Base-by-base conservation (phyloP, 257 asterid genomes). In the Prunella vulgaris region DNA sequence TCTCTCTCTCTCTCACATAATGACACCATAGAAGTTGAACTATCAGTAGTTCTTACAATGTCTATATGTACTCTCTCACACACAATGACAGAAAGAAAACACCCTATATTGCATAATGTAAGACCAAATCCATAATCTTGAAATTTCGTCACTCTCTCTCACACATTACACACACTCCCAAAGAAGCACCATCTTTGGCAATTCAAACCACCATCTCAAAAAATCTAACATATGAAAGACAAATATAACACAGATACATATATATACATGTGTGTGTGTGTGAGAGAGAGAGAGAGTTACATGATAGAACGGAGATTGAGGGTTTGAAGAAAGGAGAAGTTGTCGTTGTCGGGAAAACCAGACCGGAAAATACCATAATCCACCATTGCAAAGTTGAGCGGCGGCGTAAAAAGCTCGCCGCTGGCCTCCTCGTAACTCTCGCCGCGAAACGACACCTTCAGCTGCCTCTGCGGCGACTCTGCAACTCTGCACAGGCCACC, bases 381-480 rank as follows among this genome's bases (percentile, higher is more conserved):
- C 61, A 90, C 97, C 84, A 90, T 82, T 25, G 95, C 81, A 27
- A 90, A 90, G 78, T 90, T 90, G 66, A 90, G 85, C 18, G 97
- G 97, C 63, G 97, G 97, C 61, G 77, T 80, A 68, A 83, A 83
- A 12, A 83, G 71, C 62, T 68, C 87, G 7, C 71, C 89, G 3
- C 77, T 85, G 17, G 75, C 82, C n/a, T 68, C 83, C 56, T 68
- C 70, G 35, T 46, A 72, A 17, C 75, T 68, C 70, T 81, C 72
- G 71, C 75, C 53, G 58, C 73, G 20, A 54, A 76, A 60, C 12
- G 83, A 69, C 46, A 79, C 77, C 84, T 69, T 75, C 72, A 67
- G 22, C 51, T 72, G 68, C 78, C 59, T 67, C 33, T 49, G 68
- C 69, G 83, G 71, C 38, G 70, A 76, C 74, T 80, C 82, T 3